Evolutionary conservation across 352 stramenopile species (phyloP).

Genomic region (Globisporangium splendens): DNA sequence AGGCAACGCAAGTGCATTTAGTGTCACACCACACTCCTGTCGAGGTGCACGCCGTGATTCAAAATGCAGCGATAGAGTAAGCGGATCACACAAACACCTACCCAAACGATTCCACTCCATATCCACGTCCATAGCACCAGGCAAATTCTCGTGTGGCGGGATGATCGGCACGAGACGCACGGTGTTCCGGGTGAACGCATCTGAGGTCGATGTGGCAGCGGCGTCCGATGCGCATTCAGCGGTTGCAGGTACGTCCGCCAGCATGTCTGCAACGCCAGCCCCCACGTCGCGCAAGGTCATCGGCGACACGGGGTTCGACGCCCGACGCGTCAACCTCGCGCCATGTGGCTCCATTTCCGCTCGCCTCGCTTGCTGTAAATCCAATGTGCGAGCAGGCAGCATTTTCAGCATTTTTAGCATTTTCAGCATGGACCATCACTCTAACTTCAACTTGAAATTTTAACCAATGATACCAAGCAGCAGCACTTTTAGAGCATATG

Average conservation of each 20-base stretch:
- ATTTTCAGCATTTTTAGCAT: not conserved
- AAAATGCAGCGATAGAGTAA: not conserved
- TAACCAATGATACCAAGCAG: not conserved
- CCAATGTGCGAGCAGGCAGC: too few relatives aligned
- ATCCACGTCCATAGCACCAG: slow-evolving; percentile 22
- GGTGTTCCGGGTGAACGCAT: not conserved
- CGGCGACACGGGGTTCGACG: not conserved
- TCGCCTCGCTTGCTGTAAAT: not conserved
- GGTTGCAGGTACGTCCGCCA: not conserved
- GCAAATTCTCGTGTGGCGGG: slow-evolving; percentile 13
- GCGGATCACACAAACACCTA: slow-evolving; percentile 9
- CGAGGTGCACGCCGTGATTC: not conserved
- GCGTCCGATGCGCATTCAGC: not conserved
- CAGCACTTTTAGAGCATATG: not conserved
- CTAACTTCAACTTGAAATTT: slow-evolving; percentile 1
- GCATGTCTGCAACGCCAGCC: too few relatives aligned
- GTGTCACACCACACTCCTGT: too few relatives aligned
- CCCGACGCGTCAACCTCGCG: not conserved
- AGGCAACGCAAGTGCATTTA: not conserved
- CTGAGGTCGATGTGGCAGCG: not conserved
- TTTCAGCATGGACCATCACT: not conserved
- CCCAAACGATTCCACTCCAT: slow-evolving; percentile 30
- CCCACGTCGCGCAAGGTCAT: not conserved
- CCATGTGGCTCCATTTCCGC: not conserved
- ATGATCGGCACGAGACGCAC: slow-evolving; percentile 22